These are phyloP conservation scores for Fusarium algeriense DNA, from an alignment of 2,329 filamentous ascomycete genomes.

Conservation along the genomic window DNA sequence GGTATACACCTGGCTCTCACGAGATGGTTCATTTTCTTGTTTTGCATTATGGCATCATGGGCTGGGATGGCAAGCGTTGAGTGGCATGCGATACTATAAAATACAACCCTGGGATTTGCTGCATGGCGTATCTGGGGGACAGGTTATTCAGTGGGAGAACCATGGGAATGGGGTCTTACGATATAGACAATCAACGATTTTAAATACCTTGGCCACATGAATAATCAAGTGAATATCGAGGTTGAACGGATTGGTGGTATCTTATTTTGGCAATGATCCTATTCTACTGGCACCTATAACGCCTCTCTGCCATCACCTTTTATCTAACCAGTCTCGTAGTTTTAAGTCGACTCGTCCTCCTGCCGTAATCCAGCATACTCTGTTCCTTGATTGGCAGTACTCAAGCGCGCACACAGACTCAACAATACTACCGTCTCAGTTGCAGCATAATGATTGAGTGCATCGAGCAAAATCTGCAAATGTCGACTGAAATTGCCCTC, in stretches of 20 bases:
- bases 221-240: neutral
- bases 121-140: constrained; percentile 20
- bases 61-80: constrained; percentile 36
- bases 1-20: constrained; percentile 48
- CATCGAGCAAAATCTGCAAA: constrained; percentile 92
- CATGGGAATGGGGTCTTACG: constrained; percentile 5
- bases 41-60: constrained; percentile 32
- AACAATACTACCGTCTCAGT: constrained; percentile 96
- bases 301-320: constrained; percentile 24
- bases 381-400: constrained; percentile 82
- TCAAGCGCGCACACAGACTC: constrained; percentile 85
- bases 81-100: constrained; percentile 37
- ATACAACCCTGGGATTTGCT: constrained; percentile 36
- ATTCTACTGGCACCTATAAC: constrained; percentile 39
- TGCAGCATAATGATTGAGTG: constrained; percentile 95
- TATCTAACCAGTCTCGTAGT: neutral
- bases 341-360: constrained; percentile 64
- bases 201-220: neutral
- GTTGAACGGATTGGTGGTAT: constrained; percentile 44
- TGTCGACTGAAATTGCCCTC: constrained; percentile 94
- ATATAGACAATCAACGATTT: constrained; percentile 34
- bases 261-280: constrained; percentile 37
- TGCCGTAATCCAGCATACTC: constrained; percentile 70
- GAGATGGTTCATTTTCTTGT: constrained; percentile 39
- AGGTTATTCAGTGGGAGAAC: constrained; percentile 8